These are phyloP conservation scores for Anethum foeniculum DNA, from an alignment of 140 eudicot genomes.

Conservation along the genomic window DNA sequence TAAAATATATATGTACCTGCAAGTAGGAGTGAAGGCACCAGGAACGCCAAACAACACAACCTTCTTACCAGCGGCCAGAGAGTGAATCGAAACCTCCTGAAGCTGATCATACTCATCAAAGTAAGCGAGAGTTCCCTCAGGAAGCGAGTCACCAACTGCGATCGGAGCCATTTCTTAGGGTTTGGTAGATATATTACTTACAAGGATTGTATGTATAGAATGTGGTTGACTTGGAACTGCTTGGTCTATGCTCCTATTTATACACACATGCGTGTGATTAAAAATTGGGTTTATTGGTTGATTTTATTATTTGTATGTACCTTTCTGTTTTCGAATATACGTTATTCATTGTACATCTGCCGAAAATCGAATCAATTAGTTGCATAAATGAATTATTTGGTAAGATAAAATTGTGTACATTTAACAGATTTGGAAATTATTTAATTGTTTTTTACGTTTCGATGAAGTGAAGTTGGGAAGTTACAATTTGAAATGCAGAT, in stretches of 20 bases:
- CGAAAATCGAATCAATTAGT: not conserved
- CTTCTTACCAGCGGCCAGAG: slow-evolving; percentile 81
- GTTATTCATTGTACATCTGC: not conserved
- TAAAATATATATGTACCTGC: slow-evolving; percentile 37
- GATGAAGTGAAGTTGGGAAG: too few species aligned
- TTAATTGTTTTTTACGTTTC: too few species aligned
- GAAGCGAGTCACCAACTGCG: slow-evolving; percentile 60
- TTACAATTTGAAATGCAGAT: too few species aligned
- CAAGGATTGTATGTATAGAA: not conserved
- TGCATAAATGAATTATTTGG: not conserved
- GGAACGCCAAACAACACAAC: slow-evolving; percentile 80
- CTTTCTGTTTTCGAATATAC: not conserved
- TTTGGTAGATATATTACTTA: not conserved
- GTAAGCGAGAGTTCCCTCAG: slow-evolving; percentile 67
- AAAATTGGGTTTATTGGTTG: not conserved
- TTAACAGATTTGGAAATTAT: too few species aligned
- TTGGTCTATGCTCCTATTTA: not conserved
- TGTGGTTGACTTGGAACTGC: not conserved
- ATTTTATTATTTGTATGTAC: not conserved
- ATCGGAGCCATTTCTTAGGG: slow-evolving; percentile 58
- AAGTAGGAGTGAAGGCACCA: slow-evolving; percentile 91
- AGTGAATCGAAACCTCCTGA: slow-evolving; percentile 57
- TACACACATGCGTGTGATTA: not conserved
- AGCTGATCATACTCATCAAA: slow-evolving; percentile 61
- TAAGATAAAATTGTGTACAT: not conserved